Percentiles rank a stretch among this genome's conserved stretches.
These are phyloP conservation scores for Gossypium anomalum DNA, from an alignment of 345 rosid genomes.

Conservation along the genomic window DNA sequence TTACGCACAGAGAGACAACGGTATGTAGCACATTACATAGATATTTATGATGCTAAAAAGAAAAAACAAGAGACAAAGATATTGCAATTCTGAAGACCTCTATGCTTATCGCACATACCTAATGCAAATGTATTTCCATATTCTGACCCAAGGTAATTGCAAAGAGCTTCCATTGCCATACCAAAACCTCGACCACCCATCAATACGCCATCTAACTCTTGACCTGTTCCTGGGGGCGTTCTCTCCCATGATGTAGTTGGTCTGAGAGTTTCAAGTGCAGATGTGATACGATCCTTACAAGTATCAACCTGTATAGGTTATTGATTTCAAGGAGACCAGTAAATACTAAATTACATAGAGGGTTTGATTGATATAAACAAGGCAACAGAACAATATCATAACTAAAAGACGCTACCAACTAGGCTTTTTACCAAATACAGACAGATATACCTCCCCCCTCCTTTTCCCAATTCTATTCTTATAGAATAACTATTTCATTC, in stretches of 20 bases:
- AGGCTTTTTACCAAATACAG: background rate
- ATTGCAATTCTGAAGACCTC: conserved; percentile 20
- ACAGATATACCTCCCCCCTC: background rate
- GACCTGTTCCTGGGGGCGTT: conserved; percentile 60
- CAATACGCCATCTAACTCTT: conserved; percentile 75
- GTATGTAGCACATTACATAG: conserved; percentile 6
- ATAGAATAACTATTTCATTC: background rate
- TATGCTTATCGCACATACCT: conserved; percentile 44
- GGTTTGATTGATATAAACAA: background rate
- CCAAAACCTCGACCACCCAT: conserved; percentile 99
- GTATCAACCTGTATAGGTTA: conserved; percentile 60
- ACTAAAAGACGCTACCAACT: background rate
- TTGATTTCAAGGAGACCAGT: conserved; percentile 10
- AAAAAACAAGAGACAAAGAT: background rate
- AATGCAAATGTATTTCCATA: conserved; percentile 93
- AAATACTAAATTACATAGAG: background rate
- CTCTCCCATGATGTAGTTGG: conserved; percentile 98
- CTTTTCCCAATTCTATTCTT: background rate
- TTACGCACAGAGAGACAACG: conserved; percentile 21
- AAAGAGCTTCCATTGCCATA: conserved; percentile 90
- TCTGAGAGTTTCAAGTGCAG: conserved; percentile 92
- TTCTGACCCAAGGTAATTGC: conserved; percentile 92
- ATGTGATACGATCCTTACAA: conserved; percentile 83
- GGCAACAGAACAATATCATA: background rate
- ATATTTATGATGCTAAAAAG: conserved; percentile 2